phyloP scores from a whole-genome alignment of 176 grass and related monocot genomes.

The Otatea glauca region DNA sequence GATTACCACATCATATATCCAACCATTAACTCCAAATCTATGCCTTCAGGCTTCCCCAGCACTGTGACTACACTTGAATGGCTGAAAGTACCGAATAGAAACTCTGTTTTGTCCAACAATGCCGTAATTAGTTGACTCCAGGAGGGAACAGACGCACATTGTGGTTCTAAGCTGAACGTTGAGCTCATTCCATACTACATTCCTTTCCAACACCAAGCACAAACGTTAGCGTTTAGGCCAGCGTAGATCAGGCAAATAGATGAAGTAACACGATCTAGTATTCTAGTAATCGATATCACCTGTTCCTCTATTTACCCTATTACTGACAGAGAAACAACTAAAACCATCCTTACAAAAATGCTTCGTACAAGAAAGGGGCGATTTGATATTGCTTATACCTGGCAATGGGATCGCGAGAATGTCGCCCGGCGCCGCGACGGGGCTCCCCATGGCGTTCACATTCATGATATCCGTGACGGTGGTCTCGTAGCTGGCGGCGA shows the following conservation, averaged over 20 bases:
- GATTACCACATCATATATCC: neutral
- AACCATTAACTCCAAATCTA: neutral
- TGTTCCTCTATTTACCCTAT: neutral
- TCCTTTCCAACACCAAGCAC: neutral
- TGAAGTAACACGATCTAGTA: neutral
- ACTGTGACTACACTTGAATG: neutral
- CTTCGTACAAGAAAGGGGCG: neutral
- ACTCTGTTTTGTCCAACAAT: neutral
- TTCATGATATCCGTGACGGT: slow-evolving; percentile 86
- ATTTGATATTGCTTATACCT: slow-evolving; percentile 40
- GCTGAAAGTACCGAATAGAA: neutral
- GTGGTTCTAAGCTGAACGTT: neutral
- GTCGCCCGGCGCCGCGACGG: slow-evolving; percentile 65
- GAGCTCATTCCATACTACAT: neutral
- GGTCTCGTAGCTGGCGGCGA: slow-evolving; percentile 71
- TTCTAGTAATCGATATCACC: neutral
- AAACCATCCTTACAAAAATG: neutral
- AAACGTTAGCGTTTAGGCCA: neutral
- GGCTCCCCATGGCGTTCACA: slow-evolving; percentile 81
- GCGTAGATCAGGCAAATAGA: neutral
- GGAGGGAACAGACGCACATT: neutral
- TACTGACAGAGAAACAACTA: neutral
- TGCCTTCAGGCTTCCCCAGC: neutral
- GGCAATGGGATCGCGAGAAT: slow-evolving; percentile 87
- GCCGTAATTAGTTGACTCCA: neutral